Percentiles rank a stretch among this genome's conserved stretches.
Conservation (phyloP, 2,329 filamentous ascomycete genomes). For the Trichothecium roseum region DNA sequence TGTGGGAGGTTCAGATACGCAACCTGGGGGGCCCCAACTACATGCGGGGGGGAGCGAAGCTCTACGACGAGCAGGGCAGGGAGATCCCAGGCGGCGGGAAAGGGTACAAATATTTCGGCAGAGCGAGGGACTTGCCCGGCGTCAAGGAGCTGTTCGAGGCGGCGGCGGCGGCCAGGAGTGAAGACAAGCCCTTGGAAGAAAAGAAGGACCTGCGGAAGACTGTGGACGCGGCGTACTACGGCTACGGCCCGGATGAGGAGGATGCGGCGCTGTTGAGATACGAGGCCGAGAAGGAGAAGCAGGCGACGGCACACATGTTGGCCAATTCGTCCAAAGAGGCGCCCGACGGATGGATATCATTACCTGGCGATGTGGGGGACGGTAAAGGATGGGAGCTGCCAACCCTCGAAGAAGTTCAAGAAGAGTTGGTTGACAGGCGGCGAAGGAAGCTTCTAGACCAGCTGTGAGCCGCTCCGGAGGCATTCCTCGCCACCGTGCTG, state of each 20-base stretch:
- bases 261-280: constrained; percentile 71
- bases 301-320: constrained; percentile 62
- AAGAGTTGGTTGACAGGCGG: constrained; percentile 80
- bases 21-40: constrained; percentile 97
- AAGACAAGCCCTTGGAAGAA: constrained; percentile 54
- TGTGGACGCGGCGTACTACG: constrained; percentile 93
- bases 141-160: constrained; percentile 95
- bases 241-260: constrained; percentile 87
- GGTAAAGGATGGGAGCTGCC: constrained; percentile 76
- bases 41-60: constrained; percentile 62
- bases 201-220: constrained; percentile 60
- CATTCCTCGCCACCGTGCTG: too few relatives aligned
- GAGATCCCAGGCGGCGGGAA: constrained; percentile 70
- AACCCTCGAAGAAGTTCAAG: constrained; percentile 83
- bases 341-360: constrained; percentile 66
- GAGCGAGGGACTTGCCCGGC: constrained; percentile 80
- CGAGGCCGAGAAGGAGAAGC: constrained; percentile 73
- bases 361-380: constrained; percentile 81
- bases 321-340: constrained; percentile 43
- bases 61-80: constrained; percentile 64
- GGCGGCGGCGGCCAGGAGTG: constrained; percentile 54
- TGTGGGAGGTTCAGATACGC: constrained; percentile 96
- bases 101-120: constrained; percentile 89
- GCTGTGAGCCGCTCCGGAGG: constrained; percentile 27
- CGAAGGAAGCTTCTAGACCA: constrained; percentile 78